phyloP scores from a whole-genome alignment of 148 eudicot genomes.

The Tetragonia tetragonoides region DNA sequence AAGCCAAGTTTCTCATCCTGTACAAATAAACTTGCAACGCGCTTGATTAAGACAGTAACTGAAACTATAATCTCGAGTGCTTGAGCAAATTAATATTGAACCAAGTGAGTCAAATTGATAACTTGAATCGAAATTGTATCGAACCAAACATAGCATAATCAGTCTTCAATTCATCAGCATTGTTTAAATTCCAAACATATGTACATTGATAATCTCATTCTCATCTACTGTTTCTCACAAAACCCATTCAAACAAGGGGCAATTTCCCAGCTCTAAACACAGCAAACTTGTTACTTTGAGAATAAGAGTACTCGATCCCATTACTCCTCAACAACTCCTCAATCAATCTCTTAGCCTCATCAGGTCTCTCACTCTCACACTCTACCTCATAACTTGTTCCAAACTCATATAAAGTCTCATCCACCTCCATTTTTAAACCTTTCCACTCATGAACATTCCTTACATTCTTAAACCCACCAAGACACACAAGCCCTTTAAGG shows the following conservation, averaged over 20 bases:
- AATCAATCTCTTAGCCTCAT: constrained; percentile 44
- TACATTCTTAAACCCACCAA: constrained; percentile 75
- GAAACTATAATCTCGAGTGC: background rate
- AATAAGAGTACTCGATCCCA: constrained; percentile 50
- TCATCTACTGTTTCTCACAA: background rate
- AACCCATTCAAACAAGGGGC: constrained; percentile 9
- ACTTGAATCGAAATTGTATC: too few species aligned
- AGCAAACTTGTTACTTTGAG: constrained; percentile 46
- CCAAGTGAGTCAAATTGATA: background rate
- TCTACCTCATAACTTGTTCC: constrained; percentile 62
- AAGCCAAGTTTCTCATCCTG: background rate
- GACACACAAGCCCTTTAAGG: constrained; percentile 35
- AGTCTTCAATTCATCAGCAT: too few species aligned
- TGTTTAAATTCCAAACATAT: too few species aligned
- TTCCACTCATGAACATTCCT: constrained; percentile 58
- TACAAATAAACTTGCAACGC: background rate
- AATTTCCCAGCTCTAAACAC: constrained; percentile 51
- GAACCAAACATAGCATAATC: too few species aligned
- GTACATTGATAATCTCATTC: too few species aligned
- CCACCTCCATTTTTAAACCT: constrained; percentile 56
- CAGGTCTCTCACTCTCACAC: constrained; percentile 52
- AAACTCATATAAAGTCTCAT: constrained; percentile 52
- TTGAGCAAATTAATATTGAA: too few species aligned
- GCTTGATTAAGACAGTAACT: background rate
- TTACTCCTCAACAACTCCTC: constrained; percentile 44